Evolutionary conservation across 192 early-diverging fungal genomes (phyloP).

Genomic region (Backusella circina): DNA sequence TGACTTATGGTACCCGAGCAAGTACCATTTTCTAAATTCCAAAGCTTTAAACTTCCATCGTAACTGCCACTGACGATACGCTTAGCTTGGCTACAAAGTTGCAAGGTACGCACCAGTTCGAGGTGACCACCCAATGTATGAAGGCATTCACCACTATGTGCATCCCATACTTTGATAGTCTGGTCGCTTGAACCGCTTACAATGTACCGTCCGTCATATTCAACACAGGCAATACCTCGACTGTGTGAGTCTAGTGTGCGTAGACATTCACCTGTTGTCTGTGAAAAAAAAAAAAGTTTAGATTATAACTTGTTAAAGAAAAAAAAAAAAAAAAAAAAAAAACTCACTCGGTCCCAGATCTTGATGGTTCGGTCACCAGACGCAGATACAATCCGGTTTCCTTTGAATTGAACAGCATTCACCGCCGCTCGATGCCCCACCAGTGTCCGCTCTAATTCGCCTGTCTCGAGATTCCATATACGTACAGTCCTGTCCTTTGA

Average conservation of each 20-base stretch:
- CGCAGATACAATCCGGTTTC: constrained; percentile 60
- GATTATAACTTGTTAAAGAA: constrained; percentile 6
- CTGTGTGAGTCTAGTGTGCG: constrained; percentile 75
- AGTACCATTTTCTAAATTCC: constrained; percentile 70
- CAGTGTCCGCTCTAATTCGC: constrained; percentile 52
- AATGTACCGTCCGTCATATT: constrained; percentile 77
- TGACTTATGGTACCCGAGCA: not conserved
- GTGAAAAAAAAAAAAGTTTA: not conserved
- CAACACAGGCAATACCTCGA: constrained; percentile 82
- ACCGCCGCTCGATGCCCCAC: constrained; percentile 71
- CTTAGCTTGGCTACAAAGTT: constrained; percentile 51
- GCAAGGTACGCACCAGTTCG: constrained; percentile 70
- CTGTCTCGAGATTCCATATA: constrained; percentile 74
- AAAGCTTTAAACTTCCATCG: constrained; percentile 85
- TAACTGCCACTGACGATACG: constrained; percentile 84
- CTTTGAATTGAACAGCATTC: constrained; percentile 75
- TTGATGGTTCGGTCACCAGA: constrained; percentile 83
- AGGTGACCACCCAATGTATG: constrained; percentile 56
- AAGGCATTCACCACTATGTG: constrained; percentile 39
- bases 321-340: not conserved
- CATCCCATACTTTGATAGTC: constrained; percentile 71
- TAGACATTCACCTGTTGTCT: constrained; percentile 59
- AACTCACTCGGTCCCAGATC: constrained; percentile 59
- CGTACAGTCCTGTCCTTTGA: constrained; percentile 82
- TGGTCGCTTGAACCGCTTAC: constrained; percentile 82